Base-by-base conservation (phyloP, 2,329 filamentous ascomycete species). In the Didymellaceae sp. region DNA sequence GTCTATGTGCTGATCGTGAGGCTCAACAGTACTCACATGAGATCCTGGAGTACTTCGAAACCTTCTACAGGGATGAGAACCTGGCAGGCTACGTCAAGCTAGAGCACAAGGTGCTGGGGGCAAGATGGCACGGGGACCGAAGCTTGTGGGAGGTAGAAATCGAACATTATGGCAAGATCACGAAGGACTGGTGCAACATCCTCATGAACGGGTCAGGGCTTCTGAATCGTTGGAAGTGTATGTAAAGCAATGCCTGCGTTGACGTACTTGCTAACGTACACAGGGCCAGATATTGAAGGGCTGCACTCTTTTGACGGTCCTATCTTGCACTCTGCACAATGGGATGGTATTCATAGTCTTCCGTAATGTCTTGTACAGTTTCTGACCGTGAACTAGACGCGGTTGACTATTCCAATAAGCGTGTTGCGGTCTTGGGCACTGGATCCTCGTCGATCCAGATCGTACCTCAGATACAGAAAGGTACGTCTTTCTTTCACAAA, bases 21-120 rank as follows among this genome's bases (percentile, higher is more conserved):
- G n/a, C n/a, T n/a, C n/a, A n/a, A n/a, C n/a, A n/a, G n/a, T n/a
- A n/a, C n/a, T n/a, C n/a, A n/a, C n/a, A n/a, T n/a, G n/a, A n/a
- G n/a, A n/a, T 28, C 22, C 7, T 14, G n/a, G 4, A 28, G 57
- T 80, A 78, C 58, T 74, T 73, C 5, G 70, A 70, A 22, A 71
- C 74, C n/a, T 80, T 80, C 52, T 71, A 78, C 55, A 77, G 78
- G 56, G 61, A 58, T 1, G 70, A 78, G 17, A 31, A n/a, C 4
- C 21, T 9, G 9, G 22, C 16, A 16, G 18, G 14, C 3, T 14
- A 35, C 11, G 8, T 35, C 3, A 22, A 35, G 5, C 4, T 35
- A 5, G 7, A 11, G 7, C 33, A 35, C 16, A 9, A 22, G 6
- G 18, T 35, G 8, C 5, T n/a, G 2, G 33, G 16, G 7, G 33